phyloP scores from a whole-genome alignment of 352 stramenopile species.

The Globisporangium irregulare region DNA sequence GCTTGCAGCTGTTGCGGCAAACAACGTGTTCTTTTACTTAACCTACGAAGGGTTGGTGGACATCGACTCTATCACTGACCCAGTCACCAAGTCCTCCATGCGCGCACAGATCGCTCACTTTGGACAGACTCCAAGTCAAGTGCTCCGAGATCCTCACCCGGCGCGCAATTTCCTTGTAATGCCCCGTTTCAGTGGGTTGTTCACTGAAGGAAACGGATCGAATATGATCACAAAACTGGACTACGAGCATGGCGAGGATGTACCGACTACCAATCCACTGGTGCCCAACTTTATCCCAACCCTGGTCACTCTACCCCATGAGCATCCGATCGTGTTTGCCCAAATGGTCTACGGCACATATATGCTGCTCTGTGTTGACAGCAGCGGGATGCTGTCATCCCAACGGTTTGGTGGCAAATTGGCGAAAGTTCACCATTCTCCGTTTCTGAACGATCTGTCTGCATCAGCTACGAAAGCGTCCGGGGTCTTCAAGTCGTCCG shows the following conservation, averaged over 20 bases:
- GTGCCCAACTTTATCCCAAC: slow-evolving; percentile 6
- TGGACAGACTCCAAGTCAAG: slow-evolving; percentile 96
- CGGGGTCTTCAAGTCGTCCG: slow-evolving; percentile 37
- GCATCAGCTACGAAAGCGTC: slow-evolving; percentile 37
- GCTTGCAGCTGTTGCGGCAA: slow-evolving; percentile 84
- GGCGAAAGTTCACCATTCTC: slow-evolving; percentile 50
- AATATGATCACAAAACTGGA: slow-evolving; percentile 1
- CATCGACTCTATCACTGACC: slow-evolving; percentile 93
- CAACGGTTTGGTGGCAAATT: slow-evolving; percentile 63
- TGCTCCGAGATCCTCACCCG: slow-evolving; percentile 90
- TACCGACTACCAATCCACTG: background rate
- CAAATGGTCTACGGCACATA: slow-evolving; percentile 42
- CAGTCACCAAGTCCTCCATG: slow-evolving; percentile 91
- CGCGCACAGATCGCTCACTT: slow-evolving; percentile 98
- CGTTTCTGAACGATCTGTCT: slow-evolving; percentile 45
- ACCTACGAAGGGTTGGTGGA: slow-evolving; percentile 99
- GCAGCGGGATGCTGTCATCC: slow-evolving; percentile 59
- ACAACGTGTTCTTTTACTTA: slow-evolving; percentile 99
- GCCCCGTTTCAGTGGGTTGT: background rate
- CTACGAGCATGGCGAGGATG: background rate
- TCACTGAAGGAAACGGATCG: background rate
- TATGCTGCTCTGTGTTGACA: slow-evolving; percentile 66
- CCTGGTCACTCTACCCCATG: slow-evolving; percentile 53
- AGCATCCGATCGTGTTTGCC: slow-evolving; percentile 52
- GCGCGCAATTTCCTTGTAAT: slow-evolving; percentile 29